Percentiles rank a stretch among this genome's conserved stretches.
phyloP scores from a whole-genome alignment of 1,284 basidiomycete species.

The Sporisorium iseilematis-ciliati region DNA sequence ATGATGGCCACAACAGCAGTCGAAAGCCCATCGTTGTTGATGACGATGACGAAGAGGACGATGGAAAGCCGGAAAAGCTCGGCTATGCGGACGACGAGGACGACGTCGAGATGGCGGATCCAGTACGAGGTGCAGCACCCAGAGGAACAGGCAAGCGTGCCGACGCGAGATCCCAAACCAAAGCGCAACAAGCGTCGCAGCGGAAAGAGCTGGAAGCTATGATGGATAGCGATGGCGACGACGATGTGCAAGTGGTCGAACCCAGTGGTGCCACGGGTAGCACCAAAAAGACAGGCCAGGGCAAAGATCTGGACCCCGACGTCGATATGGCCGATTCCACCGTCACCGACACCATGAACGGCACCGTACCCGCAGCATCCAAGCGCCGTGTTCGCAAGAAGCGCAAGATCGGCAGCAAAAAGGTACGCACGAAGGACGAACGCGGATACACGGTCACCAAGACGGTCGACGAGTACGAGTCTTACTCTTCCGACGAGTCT shows the following conservation, averaged over 20 bases:
- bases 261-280: slow-evolving; percentile 13
- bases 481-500: slow-evolving; percentile 59
- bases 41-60: slow-evolving; percentile 42
- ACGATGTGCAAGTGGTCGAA: slow-evolving; percentile 29
- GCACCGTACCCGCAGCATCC: slow-evolving; percentile 17
- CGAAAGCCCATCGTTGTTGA: slow-evolving; percentile 23
- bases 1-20: slow-evolving; percentile 19
- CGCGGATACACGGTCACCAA: slow-evolving; percentile 62
- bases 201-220: slow-evolving; percentile 49
- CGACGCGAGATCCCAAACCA: slow-evolving; percentile 34
- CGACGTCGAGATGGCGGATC: slow-evolving; percentile 20
- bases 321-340: slow-evolving; percentile 35
- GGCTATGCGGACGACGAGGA: slow-evolving; percentile 47
- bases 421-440: slow-evolving; percentile 59
- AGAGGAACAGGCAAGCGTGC: slow-evolving; percentile 43
- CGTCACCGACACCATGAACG: slow-evolving; percentile 52
- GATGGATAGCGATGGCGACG: slow-evolving; percentile 48
- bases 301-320: slow-evolving; percentile 39
- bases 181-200: slow-evolving; percentile 34
- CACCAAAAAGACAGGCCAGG: slow-evolving; percentile 22
- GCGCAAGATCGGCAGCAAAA: slow-evolving; percentile 60
- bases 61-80: slow-evolving; percentile 41
- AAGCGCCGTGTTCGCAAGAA: slow-evolving; percentile 55
- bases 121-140: slow-evolving; percentile 16
- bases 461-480: slow-evolving; percentile 60